Evolutionary conservation across 306 rosid genomes (phyloP).

Genomic region (Cotoneaster glaucophyllus): DNA sequence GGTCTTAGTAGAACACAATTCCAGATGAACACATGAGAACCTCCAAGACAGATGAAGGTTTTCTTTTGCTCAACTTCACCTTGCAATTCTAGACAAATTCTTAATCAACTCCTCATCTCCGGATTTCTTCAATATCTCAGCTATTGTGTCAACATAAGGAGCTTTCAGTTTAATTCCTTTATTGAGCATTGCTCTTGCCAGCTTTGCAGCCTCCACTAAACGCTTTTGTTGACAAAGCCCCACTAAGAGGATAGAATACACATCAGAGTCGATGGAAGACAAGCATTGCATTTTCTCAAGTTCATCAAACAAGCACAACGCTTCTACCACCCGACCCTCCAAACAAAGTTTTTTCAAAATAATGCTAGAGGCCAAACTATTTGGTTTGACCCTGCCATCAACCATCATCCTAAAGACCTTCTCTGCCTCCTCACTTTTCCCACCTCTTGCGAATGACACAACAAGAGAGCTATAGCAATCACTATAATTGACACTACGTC

Average conservation of each 20-base stretch:
- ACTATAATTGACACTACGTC: slow-evolving; percentile 45
- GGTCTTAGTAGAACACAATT: neutral
- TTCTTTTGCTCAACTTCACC: neutral
- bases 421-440: slow-evolving; percentile 54
- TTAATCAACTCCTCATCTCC: slow-evolving; percentile 52
- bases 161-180: slow-evolving; percentile 46
- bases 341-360: slow-evolving; percentile 54
- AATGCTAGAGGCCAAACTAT: slow-evolving; percentile 52
- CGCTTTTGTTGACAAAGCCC: slow-evolving; percentile 55
- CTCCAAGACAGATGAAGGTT: neutral
- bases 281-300: slow-evolving; percentile 44
- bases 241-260: slow-evolving; percentile 49
- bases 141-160: slow-evolving; percentile 27
- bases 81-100: slow-evolving; percentile 20
- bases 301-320: slow-evolving; percentile 53
- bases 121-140: slow-evolving; percentile 33
- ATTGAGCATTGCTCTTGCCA: slow-evolving; percentile 54
- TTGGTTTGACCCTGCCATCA: slow-evolving; percentile 41
- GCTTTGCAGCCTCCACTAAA: slow-evolving; percentile 47
- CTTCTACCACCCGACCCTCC: slow-evolving; percentile 48
- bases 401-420: slow-evolving; percentile 61
- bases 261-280: slow-evolving; percentile 53
- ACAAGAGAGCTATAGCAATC: slow-evolving; percentile 68
- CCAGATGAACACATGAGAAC: neutral
- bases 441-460: slow-evolving; percentile 43